These are phyloP conservation scores for Phytophthora meadii DNA, from an alignment of 352 stramenopile genomes.

Conservation along the genomic window DNA sequence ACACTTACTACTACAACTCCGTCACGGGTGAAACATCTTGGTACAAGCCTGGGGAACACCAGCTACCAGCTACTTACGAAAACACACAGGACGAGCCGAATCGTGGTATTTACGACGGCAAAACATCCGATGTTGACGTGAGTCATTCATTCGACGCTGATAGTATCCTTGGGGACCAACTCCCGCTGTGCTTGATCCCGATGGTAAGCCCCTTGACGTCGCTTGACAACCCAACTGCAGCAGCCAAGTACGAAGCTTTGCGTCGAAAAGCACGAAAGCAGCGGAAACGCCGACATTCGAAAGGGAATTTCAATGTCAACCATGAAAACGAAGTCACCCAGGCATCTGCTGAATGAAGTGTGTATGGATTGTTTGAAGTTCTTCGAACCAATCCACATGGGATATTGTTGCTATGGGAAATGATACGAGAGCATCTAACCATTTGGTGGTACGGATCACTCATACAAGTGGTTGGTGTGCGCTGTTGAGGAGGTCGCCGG, in stretches of 20 bases:
- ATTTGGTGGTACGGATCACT: constrained; percentile 28
- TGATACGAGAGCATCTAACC: constrained; percentile 16
- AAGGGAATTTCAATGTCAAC: constrained; percentile 1
- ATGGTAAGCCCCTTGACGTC: constrained; percentile 71
- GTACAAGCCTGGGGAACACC: constrained; percentile 39
- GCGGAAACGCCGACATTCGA: constrained; percentile 20
- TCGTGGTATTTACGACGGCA: constrained; percentile 7
- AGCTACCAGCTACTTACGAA: neutral
- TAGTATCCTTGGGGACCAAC: constrained; percentile 40
- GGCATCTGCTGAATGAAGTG: neutral
- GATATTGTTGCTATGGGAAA: constrained; percentile 3
- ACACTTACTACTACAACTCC: constrained; percentile 76
- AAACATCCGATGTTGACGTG: constrained; percentile 14
- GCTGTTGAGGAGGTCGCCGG: neutral
- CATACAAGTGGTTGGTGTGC: neutral
- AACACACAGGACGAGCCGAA: constrained; percentile 1
- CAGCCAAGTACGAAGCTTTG: constrained; percentile 53
- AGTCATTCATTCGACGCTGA: neutral
- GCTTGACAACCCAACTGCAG: constrained; percentile 70
- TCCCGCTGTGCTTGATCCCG: constrained; percentile 72
- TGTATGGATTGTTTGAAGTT: neutral
- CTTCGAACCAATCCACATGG: no score
- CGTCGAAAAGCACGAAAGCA: constrained; percentile 48
- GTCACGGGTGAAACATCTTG: constrained; percentile 62
- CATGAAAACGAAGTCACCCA: constrained; percentile 1